These are phyloP conservation scores for Xylariaceae sp. DNA, from an alignment of 2,329 filamentous ascomycete species.

Conservation along the genomic window DNA sequence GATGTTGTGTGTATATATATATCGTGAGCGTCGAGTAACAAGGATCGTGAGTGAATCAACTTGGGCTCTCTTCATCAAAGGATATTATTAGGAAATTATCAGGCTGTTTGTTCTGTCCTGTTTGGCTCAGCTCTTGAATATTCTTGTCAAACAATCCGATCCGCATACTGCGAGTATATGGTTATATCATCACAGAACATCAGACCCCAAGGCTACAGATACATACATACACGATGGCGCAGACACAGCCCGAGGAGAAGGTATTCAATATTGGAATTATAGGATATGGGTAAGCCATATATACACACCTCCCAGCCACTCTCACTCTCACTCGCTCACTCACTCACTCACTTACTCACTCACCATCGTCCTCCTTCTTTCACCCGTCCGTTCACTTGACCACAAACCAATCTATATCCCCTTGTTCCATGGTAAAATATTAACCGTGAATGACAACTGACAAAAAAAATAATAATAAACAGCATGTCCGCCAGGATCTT, in stretches of 20 bases:
- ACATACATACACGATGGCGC: constrained; percentile 5
- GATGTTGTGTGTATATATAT: too few species aligned
- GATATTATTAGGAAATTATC: too few species aligned
- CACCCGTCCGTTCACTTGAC: background rate
- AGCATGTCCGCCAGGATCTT: constrained; percentile 69
- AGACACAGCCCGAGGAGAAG: constrained; percentile 31
- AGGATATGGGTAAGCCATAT: constrained; percentile 43
- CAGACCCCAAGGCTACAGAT: background rate
- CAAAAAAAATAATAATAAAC: background rate
- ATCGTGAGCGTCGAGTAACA: too few species aligned
- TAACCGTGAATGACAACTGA: background rate
- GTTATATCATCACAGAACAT: constrained; percentile 1
- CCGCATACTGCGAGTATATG: background rate
- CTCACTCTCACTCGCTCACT: background rate
- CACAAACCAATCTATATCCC: background rate
- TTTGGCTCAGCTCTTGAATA: too few species aligned
- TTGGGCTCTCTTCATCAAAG: too few species aligned
- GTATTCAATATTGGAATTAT: constrained; percentile 46
- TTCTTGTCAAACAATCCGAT: background rate
- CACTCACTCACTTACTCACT: constrained; percentile 1
- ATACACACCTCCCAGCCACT: background rate
- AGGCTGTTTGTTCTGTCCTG: too few species aligned
- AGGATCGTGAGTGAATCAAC: too few species aligned
- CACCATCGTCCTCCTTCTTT: background rate
- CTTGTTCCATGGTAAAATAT: background rate